These are phyloP conservation scores for Erodium chrysanthum DNA, from an alignment of 441 rosid species.

Conservation along the genomic window DNA sequence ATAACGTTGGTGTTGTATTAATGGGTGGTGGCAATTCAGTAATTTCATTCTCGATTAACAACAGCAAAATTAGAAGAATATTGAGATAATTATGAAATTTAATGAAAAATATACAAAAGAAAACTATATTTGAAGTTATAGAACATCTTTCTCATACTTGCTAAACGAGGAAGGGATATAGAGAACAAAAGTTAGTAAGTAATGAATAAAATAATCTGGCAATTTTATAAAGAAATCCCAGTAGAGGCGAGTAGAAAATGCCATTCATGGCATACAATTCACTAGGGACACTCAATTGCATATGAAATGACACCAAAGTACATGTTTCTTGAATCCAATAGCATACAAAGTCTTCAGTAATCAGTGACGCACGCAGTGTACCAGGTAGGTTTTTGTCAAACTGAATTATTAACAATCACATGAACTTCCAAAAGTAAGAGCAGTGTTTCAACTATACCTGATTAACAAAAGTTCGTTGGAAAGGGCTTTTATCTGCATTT, in stretches of 20 bases:
- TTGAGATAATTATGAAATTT: background rate
- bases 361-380: background rate
- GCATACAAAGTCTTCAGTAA: conserved; percentile 2
- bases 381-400: background rate
- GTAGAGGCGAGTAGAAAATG: background rate
- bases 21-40: background rate
- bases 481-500: conserved; percentile 79
- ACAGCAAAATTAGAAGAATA: background rate
- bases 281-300: background rate
- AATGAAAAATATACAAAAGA: background rate
- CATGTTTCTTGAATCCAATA: background rate
- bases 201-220: background rate
- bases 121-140: background rate
- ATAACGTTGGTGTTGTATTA: conserved; percentile 4
- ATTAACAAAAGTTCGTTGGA: conserved; percentile 83
- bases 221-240: background rate
- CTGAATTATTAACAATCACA: conserved; percentile 1
- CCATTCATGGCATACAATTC: background rate
- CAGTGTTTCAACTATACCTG: conserved; percentile 45
- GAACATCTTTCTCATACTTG: background rate
- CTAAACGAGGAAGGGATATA: background rate
- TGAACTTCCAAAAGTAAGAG: conserved; percentile 7
- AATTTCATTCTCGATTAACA: background rate
- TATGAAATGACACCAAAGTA: too few relatives aligned
- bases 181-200: background rate